Evolutionary conservation across 2,329 filamentous ascomycete species (phyloP), one percentile per base, ranked within the genome.

Genomic region (Pseudogymnoascus sp.): DNA sequence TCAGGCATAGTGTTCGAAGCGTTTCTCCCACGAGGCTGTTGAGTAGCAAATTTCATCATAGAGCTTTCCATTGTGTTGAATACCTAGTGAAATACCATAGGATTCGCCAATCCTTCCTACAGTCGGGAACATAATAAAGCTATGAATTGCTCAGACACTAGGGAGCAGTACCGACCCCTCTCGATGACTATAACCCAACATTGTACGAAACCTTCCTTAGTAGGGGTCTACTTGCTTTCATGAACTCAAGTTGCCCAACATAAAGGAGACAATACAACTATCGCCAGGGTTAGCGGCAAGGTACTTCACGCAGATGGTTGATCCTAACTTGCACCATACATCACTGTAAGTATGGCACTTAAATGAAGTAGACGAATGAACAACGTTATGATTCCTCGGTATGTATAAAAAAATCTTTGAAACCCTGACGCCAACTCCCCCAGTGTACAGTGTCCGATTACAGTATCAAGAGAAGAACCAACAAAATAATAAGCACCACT

Each of bases 401-500:
- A 55, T 55, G 3, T 55, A 35, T 55, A 35, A 21, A 55, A 16
- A 12, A 19, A 19, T 14, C n/a, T 55, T 55, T 55, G 33, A 26
- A 26, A 4, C 26, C 33, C 26, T n/a, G 33, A 33, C 49, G 29
- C 49, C 49, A 6, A 55, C 49, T 33, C 49, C 49, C 29, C 29
- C 45, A 55, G 10, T 55, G 29, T 55, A 55, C 49, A 55, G 49
- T 35, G 29, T 55, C 58, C 26, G 38, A 39, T 39, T 65, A 88
- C 68, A 89, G 71, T 52, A 88, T 75, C 69, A 89, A 71, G 45
- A 97, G 78, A 68, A 99, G 77, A 66, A 97, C 83, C 70, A 99
- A 80, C 69, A 99, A 77, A 29, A 99, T 77, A 63, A 97, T 91
- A 67, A 97, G 80, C 38, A 96, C 90, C 66, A 94, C 85, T 65